A percentile compares a stretch with the other conserved stretches of the same genome.
Evolutionary conservation across 306 rosid species (phyloP).

Genomic region (Trifolium subterraneum): DNA sequence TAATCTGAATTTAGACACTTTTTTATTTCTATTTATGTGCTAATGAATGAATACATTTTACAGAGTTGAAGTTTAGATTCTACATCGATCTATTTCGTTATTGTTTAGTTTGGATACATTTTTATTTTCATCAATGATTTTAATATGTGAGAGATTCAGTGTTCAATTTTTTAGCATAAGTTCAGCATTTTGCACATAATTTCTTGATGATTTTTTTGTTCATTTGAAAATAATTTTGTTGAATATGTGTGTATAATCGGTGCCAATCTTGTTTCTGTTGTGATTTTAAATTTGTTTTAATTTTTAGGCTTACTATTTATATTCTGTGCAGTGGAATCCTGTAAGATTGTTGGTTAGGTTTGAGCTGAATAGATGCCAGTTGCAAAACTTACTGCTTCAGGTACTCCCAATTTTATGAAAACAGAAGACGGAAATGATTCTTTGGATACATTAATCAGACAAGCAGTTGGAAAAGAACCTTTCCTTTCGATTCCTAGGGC

Average conservation of each 20-base stretch:
- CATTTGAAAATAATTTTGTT: too few species aligned
- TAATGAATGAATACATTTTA: not conserved
- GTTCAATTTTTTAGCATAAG: too few species aligned
- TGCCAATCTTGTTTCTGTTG: not conserved
- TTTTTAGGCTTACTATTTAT: slow-evolving; percentile 29
- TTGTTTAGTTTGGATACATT: slow-evolving; percentile 22
- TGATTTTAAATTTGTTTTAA: slow-evolving; percentile 26
- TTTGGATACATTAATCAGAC: slow-evolving; percentile 70
- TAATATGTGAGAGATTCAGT: not conserved
- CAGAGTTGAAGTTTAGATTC: slow-evolving; percentile 15
- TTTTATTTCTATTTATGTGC: slow-evolving; percentile 9
- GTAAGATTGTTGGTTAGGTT: slow-evolving; percentile 39
- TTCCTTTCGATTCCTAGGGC: slow-evolving; percentile 73
- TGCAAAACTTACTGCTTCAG: slow-evolving; percentile 65
- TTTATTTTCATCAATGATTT: slow-evolving; percentile 5
- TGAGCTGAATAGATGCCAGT: slow-evolving; percentile 71
- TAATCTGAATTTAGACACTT: not conserved
- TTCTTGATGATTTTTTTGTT: too few species aligned
- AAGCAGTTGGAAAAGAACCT: slow-evolving; percentile 80
- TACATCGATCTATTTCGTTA: slow-evolving; percentile 37
- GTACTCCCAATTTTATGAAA: slow-evolving; percentile 67
- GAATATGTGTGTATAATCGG: too few species aligned
- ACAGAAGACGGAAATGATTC: slow-evolving; percentile 78
- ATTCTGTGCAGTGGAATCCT: slow-evolving; percentile 45
- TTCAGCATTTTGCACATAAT: too few species aligned